Percentiles rank a stretch among this genome's conserved stretches.
phyloP scores from a whole-genome alignment of 2,329 filamentous ascomycete species.

The Stemphylium lycopersici region DNA sequence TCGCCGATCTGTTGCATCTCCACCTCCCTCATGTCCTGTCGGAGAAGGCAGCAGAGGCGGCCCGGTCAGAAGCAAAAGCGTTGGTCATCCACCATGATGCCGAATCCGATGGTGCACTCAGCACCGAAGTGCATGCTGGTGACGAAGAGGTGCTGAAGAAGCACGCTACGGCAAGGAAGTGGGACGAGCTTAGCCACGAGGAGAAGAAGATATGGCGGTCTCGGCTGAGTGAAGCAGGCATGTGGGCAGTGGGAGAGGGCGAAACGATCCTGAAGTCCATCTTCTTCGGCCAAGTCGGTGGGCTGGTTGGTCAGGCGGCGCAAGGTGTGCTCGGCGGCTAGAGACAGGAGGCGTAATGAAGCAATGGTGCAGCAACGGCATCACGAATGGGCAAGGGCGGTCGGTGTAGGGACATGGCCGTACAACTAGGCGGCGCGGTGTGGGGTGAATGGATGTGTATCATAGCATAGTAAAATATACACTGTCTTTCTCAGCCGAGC shows the following conservation, averaged over 20 bases:
- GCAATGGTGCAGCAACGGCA: not conserved
- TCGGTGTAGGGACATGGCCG: not conserved
- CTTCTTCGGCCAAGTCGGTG: constrained; percentile 75
- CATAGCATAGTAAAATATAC: not conserved
- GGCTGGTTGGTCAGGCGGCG: constrained; percentile 54
- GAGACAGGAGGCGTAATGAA: not conserved
- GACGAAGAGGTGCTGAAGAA: constrained; percentile 43
- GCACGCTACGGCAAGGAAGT: constrained; percentile 62
- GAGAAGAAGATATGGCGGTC: constrained; percentile 73
- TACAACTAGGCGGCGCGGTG: not conserved
- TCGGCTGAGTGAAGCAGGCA: constrained; percentile 70
- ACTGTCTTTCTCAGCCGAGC: constrained; percentile 2
- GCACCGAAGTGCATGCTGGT: constrained; percentile 49
- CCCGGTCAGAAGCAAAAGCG: constrained; percentile 41
- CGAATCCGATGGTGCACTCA: constrained; percentile 46
- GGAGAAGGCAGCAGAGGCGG: constrained; percentile 5
- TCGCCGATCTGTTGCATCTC: constrained; percentile 42
- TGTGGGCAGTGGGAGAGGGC: constrained; percentile 80
- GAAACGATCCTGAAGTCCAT: constrained; percentile 78
- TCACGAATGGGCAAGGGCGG: not conserved
- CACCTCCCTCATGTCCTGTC: constrained; percentile 25
- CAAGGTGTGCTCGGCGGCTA: constrained; percentile 38
- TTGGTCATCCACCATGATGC: constrained; percentile 51
- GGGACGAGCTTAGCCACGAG: constrained; percentile 71
- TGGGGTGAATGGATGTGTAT: constrained; percentile 19